A percentile compares a stretch with the other conserved stretches of the same genome.
phyloP scores from a whole-genome alignment of 2,329 filamentous ascomycete species.

The Metarhizium sp. region DNA sequence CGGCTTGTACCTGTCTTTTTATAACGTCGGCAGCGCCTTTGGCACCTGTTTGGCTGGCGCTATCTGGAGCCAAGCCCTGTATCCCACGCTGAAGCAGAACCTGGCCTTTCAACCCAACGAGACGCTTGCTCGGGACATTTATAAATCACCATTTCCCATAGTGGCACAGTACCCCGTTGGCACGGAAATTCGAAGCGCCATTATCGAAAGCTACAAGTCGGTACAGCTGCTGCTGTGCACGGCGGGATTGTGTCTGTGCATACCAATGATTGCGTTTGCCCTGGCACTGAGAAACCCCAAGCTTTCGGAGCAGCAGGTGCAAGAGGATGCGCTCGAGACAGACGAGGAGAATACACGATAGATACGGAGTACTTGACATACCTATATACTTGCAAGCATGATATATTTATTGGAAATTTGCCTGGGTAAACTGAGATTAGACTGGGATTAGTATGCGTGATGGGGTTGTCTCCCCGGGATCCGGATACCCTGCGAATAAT shows the following conservation, averaged over 20 bases:
- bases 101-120: constrained; percentile 24
- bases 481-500: neutral
- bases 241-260: constrained; percentile 34
- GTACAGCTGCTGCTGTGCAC: constrained; percentile 35
- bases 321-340: constrained; percentile 9
- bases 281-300: constrained; percentile 32
- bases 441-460: no score
- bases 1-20: constrained; percentile 29
- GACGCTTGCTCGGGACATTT: constrained; percentile 25
- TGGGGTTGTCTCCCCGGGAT: neutral
- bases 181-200: constrained; percentile 31
- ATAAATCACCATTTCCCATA: constrained; percentile 26
- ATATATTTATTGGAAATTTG: neutral
- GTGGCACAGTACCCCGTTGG: constrained; percentile 28
- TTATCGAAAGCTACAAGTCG: constrained; percentile 34
- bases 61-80: constrained; percentile 32
- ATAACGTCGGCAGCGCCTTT: constrained; percentile 31
- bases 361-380: neutral
- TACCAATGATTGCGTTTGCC: constrained; percentile 37
- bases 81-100: constrained; percentile 19
- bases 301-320: constrained; percentile 27
- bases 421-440: no score
- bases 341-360: neutral
- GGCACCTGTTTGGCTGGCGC: constrained; percentile 30
- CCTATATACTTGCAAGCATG: neutral